A percentile compares a stretch with the other conserved stretches of the same genome.
These are phyloP conservation scores for Crithidia acanthocephali DNA, from an alignment of 208 protist species.

Conservation along the genomic window DNA sequence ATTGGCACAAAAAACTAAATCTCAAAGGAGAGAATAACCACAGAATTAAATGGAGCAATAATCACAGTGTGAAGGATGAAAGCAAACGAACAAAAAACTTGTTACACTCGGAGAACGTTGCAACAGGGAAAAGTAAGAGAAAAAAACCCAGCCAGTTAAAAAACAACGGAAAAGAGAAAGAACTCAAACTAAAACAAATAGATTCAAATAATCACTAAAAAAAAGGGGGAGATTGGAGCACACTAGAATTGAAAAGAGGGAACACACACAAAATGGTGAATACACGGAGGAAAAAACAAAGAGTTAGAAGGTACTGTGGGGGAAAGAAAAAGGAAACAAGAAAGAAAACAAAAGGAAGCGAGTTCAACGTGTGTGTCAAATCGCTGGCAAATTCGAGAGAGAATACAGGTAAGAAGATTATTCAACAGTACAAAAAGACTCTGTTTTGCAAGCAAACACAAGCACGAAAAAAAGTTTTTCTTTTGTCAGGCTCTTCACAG, in stretches of 20 bases:
- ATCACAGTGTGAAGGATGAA: background rate
- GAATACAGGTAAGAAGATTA: background rate
- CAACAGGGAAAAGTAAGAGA: background rate
- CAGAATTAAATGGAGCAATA: too few species aligned
- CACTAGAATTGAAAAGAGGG: too few species aligned
- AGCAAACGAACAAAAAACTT: background rate
- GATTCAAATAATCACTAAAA: background rate
- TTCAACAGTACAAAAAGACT: background rate
- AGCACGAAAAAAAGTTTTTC: too few species aligned
- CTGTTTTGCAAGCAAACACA: background rate
- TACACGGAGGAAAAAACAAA: too few species aligned
- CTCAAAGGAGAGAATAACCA: background rate
- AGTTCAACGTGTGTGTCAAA: too few species aligned
- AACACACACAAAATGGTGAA: too few species aligned
- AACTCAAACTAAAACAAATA: background rate
- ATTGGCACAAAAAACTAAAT: background rate
- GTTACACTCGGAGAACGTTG: background rate
- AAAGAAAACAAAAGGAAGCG: background rate
- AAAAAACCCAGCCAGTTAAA: conserved; percentile 1
- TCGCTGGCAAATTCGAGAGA: background rate
- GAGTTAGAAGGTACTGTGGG: too few species aligned
- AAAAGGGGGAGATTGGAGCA: too few species aligned
- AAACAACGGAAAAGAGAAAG: background rate
- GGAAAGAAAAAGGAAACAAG: background rate
- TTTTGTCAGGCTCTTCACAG: too few species aligned